Conservation (phyloP, 441 rosid genomes). For the Populus hybrid region DNA sequence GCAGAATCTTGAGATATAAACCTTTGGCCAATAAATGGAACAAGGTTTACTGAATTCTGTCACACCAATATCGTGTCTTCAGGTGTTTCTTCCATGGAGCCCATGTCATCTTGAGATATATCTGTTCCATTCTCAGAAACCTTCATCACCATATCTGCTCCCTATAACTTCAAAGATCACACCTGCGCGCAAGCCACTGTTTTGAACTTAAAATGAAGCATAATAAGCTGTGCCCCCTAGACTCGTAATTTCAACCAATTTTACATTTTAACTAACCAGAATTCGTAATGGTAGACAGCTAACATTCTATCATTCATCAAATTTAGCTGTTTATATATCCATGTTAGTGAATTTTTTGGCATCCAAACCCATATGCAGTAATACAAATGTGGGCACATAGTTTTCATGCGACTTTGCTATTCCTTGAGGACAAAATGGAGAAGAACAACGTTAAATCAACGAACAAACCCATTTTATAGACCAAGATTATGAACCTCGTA, state of each 20-base stretch:
- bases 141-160: conserved; percentile 41
- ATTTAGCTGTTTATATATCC: not conserved
- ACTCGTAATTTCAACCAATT: too few relatives aligned
- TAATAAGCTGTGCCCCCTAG: too few relatives aligned
- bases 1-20: conserved; percentile 69
- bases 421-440: not conserved
- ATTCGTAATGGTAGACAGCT: not conserved
- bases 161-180: conserved; percentile 32
- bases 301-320: not conserved
- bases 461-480: not conserved
- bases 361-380: not conserved
- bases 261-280: not conserved
- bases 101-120: conserved; percentile 42
- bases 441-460: not conserved
- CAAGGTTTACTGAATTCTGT: conserved; percentile 61
- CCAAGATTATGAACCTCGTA: not conserved
- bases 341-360: not conserved
- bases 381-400: not conserved
- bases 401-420: not conserved
- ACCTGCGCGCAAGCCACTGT: conserved; percentile 21
- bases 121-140: conserved; percentile 48
- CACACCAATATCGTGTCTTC: conserved; percentile 49
- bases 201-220: not conserved
- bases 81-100: conserved; percentile 39
- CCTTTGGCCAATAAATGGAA: conserved; percentile 59